Base-by-base conservation (phyloP, 768 basidiomycete genomes). In the Chalciporus piperatus region DNA sequence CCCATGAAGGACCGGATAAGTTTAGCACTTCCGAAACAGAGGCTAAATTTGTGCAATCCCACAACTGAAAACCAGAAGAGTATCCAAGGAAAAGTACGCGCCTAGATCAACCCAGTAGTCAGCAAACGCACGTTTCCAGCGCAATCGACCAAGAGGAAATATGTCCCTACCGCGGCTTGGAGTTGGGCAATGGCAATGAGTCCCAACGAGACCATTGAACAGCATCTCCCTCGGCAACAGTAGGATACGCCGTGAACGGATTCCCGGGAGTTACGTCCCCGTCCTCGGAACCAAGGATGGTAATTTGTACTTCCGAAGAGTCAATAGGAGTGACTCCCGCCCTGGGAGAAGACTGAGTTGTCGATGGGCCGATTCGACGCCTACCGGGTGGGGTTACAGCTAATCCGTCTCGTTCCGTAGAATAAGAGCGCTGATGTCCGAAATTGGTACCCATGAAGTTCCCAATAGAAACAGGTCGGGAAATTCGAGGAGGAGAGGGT, bases 41-140 rank as follows among this genome's bases (percentile, higher is more conserved):
- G 48, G 69, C 77, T 9, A 86, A 64, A 52, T 78, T 72, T 12
- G 77, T 73, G 57, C 79, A 80, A 56, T 85, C 83, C 83, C 84
- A 87, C 17, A 84, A 71, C 60, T 84, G 79, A 37, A 87, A 59
- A 6, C 80, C 78, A 13, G 70, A 67, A 28, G 61, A 53, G 61
- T 85, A 85, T 5, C 75, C 82, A 14, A 85, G 68, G 45, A 85
- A 62, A 11, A 85, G 72, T 6, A 84, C 57, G 22, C 74, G 71
- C 39, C 78, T 77, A 28, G 25, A 49, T 30, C 20, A 47, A 25
- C 35, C 14, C 17, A 50, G 23, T 1, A 3, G 14, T 62, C 13
- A 57, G 45, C 13, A 10, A 20, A 57, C 28, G 47, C 49, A 51
- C 47, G 37, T 51, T 35, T 42, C 32, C 12, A 11, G 37, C 25